A percentile compares a stretch with the other conserved stretches of the same genome.
phyloP scores from a whole-genome alignment of 2,329 filamentous ascomycete species.

The Colletotrichum destructivum region DNA sequence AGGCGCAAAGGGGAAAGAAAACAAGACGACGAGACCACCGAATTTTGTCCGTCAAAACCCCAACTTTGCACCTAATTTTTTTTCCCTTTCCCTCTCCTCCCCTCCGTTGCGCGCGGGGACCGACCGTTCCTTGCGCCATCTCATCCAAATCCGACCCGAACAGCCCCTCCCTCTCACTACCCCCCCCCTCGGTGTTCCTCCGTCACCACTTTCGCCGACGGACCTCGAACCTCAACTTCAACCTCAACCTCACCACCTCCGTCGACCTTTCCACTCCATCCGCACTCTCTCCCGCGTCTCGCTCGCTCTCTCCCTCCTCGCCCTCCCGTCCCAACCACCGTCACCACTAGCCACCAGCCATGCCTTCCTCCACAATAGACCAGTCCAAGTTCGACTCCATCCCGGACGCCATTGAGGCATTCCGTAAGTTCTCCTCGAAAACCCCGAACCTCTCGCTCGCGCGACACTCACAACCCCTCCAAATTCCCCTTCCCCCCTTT shows the following conservation, averaged over 20 bases:
- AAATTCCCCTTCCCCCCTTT: neutral
- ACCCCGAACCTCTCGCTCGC: conserved; percentile 24
- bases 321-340: neutral
- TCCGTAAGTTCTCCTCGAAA: conserved; percentile 64
- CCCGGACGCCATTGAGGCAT: conserved; percentile 75
- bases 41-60: conserved; percentile 21
- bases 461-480: conserved; percentile 12
- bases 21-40: conserved; percentile 11
- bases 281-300: neutral
- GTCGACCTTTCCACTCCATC: conserved; percentile 1
- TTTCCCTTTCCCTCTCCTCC: neutral
- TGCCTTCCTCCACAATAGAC: conserved; percentile 68
- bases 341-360: conserved; percentile 47
- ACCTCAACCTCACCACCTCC: conserved; percentile 12
- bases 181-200: neutral
- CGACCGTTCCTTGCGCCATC: neutral
- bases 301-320: neutral
- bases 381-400: conserved; percentile 74
- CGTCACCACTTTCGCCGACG: conserved; percentile 14
- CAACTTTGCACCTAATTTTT: conserved; percentile 20
- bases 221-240: neutral
- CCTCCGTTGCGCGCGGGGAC: neutral
- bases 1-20: neutral
- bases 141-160: neutral
- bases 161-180: conserved; percentile 31